phyloP scores from a whole-genome alignment of 2,329 filamentous ascomycete genomes.

The Arthrobotrys sinensis region DNA sequence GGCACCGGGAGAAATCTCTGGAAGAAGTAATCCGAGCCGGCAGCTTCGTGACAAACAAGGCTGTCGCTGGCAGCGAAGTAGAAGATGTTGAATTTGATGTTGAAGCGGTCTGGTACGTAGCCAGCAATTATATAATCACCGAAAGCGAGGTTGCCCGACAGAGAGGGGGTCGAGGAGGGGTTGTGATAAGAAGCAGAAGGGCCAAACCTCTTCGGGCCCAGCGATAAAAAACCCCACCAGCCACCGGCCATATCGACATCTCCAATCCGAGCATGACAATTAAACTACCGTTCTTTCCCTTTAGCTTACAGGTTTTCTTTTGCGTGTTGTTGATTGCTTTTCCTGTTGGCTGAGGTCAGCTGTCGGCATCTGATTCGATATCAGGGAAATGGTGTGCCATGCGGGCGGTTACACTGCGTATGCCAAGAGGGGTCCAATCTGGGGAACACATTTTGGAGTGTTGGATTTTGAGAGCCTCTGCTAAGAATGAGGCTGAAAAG shows the following conservation, averaged over 20 bases:
- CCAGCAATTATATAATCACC: no score
- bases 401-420: constrained; percentile 2
- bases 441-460: not conserved
- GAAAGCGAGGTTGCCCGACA: not conserved
- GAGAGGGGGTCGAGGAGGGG: constrained; percentile 1
- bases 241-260: not conserved
- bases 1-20: not conserved
- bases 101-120: no score
- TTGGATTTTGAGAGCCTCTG: not conserved
- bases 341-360: constrained; percentile 18
- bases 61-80: not conserved
- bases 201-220: not conserved
- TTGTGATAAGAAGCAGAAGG: not conserved
- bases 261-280: not conserved
- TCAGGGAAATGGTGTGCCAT: not conserved
- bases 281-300: not conserved
- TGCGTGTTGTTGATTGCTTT: not conserved
- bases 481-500: no score
- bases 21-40: not conserved
- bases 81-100: not conserved
- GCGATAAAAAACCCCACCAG: not conserved
- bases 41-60: not conserved
- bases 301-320: not conserved
- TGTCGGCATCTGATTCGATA: constrained; percentile 16
- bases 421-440: not conserved